Conservation (phyloP, 2,329 filamentous ascomycete genomes). For the Calonectria pseudoturangicola region DNA sequence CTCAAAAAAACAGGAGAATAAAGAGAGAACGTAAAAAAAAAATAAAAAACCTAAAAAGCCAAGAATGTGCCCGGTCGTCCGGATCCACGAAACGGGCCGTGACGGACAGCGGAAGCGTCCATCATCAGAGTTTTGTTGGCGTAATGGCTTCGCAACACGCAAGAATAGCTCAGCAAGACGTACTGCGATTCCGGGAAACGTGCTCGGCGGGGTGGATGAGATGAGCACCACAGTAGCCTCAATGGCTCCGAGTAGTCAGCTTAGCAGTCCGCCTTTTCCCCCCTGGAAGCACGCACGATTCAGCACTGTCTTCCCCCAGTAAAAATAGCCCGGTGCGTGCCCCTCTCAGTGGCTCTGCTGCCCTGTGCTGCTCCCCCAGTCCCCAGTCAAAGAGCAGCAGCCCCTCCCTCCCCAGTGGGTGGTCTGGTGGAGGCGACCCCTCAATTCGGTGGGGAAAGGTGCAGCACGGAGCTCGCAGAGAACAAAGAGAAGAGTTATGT, state of each 20-base stretch:
- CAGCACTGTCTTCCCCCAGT: conserved; percentile 19
- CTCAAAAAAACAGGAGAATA: neutral
- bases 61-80: conserved; percentile 23
- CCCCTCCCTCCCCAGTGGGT: conserved; percentile 28
- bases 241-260: conserved; percentile 1
- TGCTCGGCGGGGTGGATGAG: conserved; percentile 54
- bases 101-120: conserved; percentile 29
- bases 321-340: conserved; percentile 19
- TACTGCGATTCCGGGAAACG: conserved; percentile 48
- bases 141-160: conserved; percentile 49
- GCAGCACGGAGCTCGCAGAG: conserved; percentile 27
- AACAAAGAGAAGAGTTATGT: conserved; percentile 23
- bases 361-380: conserved; percentile 21
- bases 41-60: conserved; percentile 7
- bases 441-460: conserved; percentile 36
- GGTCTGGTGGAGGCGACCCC: conserved; percentile 29
- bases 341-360: conserved; percentile 20
- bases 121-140: conserved; percentile 44
- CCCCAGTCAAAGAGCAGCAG: conserved; percentile 23
- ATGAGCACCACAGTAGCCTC: conserved; percentile 33
- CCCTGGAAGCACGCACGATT: conserved; percentile 18
- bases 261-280: conserved; percentile 12
- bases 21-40: neutral
- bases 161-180: conserved; percentile 47
- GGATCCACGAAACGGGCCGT: conserved; percentile 35